Evolutionary conservation across 164 flowering plant species (phyloP), one percentile per base, ranked within the genome.

Genomic region (Stephania cephalantha): DNA sequence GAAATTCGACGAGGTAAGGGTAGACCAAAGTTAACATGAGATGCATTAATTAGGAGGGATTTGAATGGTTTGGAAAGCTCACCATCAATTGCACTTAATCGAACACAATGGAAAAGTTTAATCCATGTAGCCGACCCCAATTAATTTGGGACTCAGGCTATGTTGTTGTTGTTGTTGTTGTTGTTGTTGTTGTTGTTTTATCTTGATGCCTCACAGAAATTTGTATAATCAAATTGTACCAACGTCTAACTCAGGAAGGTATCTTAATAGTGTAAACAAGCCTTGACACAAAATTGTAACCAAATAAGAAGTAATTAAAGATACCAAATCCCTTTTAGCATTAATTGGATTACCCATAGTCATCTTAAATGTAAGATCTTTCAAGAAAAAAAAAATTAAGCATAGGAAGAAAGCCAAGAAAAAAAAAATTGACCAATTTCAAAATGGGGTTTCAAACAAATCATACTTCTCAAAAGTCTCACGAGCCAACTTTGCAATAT

Each of bases 381-480:
- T 58, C 0, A 6, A 58, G 7, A 1, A 7, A 58, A 50, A 58
- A 15, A 18, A 18, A 15, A 58, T 58, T 58, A 58, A 20, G 5
- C n/a, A 74, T 50, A n/a, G 29, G 68, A 75, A 53, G 7, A 22
- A 22, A 35, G 42, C 42, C 2, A 35, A 35, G 42, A 35, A 35
- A 35, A 35, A 35, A 35, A 31, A 69, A 63, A 17, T 22, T 5
- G 11, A 63, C 1, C 8, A 31, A 35, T 71, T 31, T 12, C 0
- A 35, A 45, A 20, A 70, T 52, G 52, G 73, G 65, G 63, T 44
- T 10, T 10, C 45, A 68, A 68, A 76, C 22, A 53, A 69, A n/a
- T 52, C 85, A 45, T 90, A 92, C 98, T 90, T 92, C 68, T 92
- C 94, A 82, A 81, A 91, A 46, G 92, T 89, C 42, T 91, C 86